phyloP scores from a whole-genome alignment of 345 rosid species.

The Noccaea caerulescens region DNA sequence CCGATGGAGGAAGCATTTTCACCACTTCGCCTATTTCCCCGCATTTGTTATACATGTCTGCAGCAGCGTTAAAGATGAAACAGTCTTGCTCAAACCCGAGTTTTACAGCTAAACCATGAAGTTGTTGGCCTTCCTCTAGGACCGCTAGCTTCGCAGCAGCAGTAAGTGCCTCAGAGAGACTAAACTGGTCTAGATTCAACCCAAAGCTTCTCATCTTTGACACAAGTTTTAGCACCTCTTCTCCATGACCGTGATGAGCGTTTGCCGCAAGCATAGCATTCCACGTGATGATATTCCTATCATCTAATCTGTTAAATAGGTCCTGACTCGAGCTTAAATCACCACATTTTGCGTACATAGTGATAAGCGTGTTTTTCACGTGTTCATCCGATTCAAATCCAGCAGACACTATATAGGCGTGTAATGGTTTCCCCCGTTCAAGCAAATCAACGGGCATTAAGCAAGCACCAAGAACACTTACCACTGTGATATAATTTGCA shows the following conservation, averaged over 20 bases:
- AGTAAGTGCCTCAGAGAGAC: constrained; percentile 76
- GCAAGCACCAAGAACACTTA: constrained; percentile 75
- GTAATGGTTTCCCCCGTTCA: constrained; percentile 64
- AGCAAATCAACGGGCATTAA: constrained; percentile 50
- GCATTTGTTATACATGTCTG: constrained; percentile 93
- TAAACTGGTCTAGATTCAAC: constrained; percentile 69
- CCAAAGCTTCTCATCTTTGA: constrained; percentile 58
- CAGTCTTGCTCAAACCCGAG: constrained; percentile 63
- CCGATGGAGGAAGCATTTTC: constrained; percentile 57
- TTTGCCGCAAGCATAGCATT: constrained; percentile 73
- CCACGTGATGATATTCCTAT: constrained; percentile 67
- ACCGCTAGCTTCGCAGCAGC: constrained; percentile 77
- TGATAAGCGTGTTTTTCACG: constrained; percentile 75
- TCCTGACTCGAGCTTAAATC: constrained; percentile 60
- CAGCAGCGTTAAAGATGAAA: constrained; percentile 66
- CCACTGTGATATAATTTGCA: constrained; percentile 64
- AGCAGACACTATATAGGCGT: constrained; percentile 52
- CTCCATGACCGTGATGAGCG: constrained; percentile 66
- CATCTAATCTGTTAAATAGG: constrained; percentile 54
- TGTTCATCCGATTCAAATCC: constrained; percentile 65
- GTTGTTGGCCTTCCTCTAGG: constrained; percentile 87
- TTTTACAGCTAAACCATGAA: constrained; percentile 68
- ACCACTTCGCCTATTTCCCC: constrained; percentile 69
- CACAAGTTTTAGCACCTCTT: constrained; percentile 72
- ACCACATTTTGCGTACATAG: constrained; percentile 83